These are phyloP conservation scores for Ophiostoma triangulosporum DNA, from an alignment of 2,329 filamentous ascomycete genomes.

Conservation along the genomic window DNA sequence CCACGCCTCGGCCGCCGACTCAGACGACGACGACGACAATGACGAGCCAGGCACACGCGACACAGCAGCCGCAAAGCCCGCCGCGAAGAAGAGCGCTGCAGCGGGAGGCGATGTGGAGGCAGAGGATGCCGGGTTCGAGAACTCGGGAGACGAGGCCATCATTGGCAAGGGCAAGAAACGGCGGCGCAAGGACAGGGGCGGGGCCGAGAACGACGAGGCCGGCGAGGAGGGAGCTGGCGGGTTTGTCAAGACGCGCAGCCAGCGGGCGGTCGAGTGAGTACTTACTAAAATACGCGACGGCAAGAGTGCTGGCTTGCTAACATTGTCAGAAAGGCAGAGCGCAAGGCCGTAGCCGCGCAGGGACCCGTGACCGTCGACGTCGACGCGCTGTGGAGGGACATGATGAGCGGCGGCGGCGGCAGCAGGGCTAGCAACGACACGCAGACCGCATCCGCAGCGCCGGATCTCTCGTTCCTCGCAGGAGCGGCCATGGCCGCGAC, in stretches of 20 bases:
- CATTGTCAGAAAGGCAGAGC: slow-evolving; percentile 39
- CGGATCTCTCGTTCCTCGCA: slow-evolving; percentile 6
- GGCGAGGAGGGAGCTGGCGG: slow-evolving; percentile 46
- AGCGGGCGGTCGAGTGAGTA: slow-evolving; percentile 47
- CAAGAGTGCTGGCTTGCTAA: no score
- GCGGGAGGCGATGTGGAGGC: slow-evolving; percentile 3
- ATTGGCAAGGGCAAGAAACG: slow-evolving; percentile 48
- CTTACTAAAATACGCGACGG: no score
- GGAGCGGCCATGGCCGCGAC: slow-evolving; percentile 7
- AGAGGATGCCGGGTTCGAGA: slow-evolving; percentile 41
- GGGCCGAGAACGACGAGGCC: slow-evolving; percentile 39
- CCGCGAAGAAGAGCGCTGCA: not conserved
- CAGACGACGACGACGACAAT: slow-evolving; percentile 33
- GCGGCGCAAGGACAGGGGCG: slow-evolving; percentile 31
- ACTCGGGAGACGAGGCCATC: slow-evolving; percentile 60
- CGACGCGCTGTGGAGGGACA: slow-evolving; percentile 55
- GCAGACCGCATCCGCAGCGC: not conserved
- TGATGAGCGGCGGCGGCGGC: slow-evolving; percentile 35
- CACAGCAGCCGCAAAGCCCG: not conserved
- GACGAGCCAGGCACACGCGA: slow-evolving; percentile 8
- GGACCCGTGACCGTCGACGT: slow-evolving; percentile 58
- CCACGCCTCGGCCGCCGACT: slow-evolving; percentile 30
- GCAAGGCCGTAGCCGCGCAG: slow-evolving; percentile 34
- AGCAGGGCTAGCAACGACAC: not conserved
- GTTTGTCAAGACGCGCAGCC: slow-evolving; percentile 58